phyloP scores from a whole-genome alignment of 2,329 filamentous ascomycete genomes.

The Niveomyces coronatus region DNA sequence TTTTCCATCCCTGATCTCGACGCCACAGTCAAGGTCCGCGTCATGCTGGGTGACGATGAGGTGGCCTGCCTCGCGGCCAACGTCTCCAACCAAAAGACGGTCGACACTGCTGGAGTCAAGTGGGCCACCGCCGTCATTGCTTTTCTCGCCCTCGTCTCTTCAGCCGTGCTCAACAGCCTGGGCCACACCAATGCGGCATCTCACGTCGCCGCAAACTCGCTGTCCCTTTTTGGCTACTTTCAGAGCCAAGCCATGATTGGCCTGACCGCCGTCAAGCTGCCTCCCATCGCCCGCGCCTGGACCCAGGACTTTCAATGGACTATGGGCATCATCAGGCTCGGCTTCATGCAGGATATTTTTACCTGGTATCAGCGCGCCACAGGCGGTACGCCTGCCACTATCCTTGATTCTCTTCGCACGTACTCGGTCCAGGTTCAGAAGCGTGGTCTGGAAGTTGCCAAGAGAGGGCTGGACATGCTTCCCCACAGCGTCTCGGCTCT shows the following conservation, averaged over 20 bases:
- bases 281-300: conserved; percentile 84
- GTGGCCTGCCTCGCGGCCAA: conserved; percentile 82
- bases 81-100: conserved; percentile 85
- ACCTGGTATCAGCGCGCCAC: conserved; percentile 96
- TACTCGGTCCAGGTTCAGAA: conserved; percentile 80
- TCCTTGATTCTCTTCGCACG: conserved; percentile 62
- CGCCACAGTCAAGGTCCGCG: conserved; percentile 69
- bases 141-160: conserved; percentile 71
- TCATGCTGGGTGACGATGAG: conserved; percentile 58
- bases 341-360: conserved; percentile 79
- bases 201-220: conserved; percentile 84
- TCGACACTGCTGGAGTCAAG: conserved; percentile 77
- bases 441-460: conserved; percentile 33
- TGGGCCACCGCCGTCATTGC: conserved; percentile 86
- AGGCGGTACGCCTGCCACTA: conserved; percentile 70
- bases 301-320: conserved; percentile 98
- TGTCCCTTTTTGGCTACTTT: conserved; percentile 92
- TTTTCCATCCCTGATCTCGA: conserved; percentile 89
- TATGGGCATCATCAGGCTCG: conserved; percentile 84
- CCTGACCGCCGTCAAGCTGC: conserved; percentile 68
- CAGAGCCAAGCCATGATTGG: conserved; percentile 89
- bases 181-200: conserved; percentile 91
- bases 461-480: conserved; percentile 44
- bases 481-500: conserved; percentile 33
- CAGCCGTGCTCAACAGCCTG: conserved; percentile 78